phyloP scores from a whole-genome alignment of 805 yeast species.

The Kluyveromyces aestuarii region DNA sequence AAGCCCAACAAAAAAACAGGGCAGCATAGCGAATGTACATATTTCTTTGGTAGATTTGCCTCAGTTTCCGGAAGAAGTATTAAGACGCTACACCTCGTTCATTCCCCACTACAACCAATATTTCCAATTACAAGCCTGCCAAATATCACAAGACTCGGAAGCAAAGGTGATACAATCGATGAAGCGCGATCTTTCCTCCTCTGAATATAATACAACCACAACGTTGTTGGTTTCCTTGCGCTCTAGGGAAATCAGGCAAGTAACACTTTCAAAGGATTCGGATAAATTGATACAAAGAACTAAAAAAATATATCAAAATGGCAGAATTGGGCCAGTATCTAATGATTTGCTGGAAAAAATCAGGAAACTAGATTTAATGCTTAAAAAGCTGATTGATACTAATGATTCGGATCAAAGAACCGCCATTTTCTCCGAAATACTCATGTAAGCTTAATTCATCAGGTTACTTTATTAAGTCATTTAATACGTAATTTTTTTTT shows the following conservation, averaged over 20 bases:
- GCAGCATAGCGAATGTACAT: conserved; percentile 10
- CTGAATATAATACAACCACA: conserved; percentile 9
- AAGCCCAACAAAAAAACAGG: background rate
- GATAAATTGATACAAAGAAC: conserved; percentile 18
- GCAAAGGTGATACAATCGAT: conserved; percentile 39
- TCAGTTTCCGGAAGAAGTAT: conserved; percentile 13
- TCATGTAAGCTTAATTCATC: background rate
- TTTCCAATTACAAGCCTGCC: conserved; percentile 44
- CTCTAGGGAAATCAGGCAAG: conserved; percentile 31
- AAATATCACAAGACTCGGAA: conserved; percentile 41
- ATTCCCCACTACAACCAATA: conserved; percentile 24
- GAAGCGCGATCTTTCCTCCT: conserved; percentile 39
- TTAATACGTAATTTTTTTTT: background rate
- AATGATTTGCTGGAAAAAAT: background rate
- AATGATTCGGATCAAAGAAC: background rate
- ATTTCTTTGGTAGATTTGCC: conserved; percentile 10
- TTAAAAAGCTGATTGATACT: background rate
- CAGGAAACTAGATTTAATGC: background rate
- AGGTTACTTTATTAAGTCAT: background rate
- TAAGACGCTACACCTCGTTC: conserved; percentile 22
- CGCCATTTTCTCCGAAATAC: background rate
- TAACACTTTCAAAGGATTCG: conserved; percentile 18
- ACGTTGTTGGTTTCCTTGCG: conserved; percentile 30
- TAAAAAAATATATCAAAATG: conserved; percentile 21
- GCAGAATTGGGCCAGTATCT: conserved; percentile 10